phyloP scores from a whole-genome alignment of 305 asterid genomes.

The Rubia balearica region DNA sequence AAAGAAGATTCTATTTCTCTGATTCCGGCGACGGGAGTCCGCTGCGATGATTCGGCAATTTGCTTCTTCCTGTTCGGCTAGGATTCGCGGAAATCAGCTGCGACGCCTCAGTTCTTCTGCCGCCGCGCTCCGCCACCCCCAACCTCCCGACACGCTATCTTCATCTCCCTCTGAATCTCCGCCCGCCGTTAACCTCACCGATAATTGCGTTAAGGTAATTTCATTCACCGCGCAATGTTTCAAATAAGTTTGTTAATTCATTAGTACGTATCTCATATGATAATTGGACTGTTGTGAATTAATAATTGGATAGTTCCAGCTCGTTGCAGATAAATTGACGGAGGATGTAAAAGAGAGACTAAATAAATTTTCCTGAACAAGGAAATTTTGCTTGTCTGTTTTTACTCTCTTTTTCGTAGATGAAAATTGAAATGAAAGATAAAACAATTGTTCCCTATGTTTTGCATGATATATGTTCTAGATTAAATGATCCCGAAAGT shows the following conservation, averaged over 20 bases:
- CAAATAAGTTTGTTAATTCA: background rate
- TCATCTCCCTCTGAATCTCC: constrained; percentile 30
- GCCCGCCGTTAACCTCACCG: constrained; percentile 52
- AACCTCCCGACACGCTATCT: constrained; percentile 16
- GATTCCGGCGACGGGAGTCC: constrained; percentile 24
- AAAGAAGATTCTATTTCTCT: background rate
- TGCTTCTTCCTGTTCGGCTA: constrained; percentile 39
- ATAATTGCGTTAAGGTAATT: constrained; percentile 68
- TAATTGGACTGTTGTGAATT: background rate
- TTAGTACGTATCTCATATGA: background rate
- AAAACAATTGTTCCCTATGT: too few species aligned
- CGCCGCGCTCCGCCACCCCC: constrained; percentile 44
- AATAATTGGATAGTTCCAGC: background rate
- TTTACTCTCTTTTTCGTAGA: background rate
- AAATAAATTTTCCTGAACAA: background rate
- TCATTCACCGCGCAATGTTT: background rate
- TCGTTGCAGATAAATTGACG: background rate
- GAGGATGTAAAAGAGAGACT: background rate
- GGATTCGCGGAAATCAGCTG: constrained; percentile 58
- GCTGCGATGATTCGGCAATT: constrained; percentile 47
- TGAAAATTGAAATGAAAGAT: background rate
- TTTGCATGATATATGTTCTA: too few species aligned
- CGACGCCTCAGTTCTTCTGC: constrained; percentile 48
- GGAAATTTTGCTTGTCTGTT: background rate
- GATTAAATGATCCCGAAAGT: background rate